These are phyloP conservation scores for Venturia nashicola DNA, from an alignment of 2,329 filamentous ascomycete genomes.

Conservation along the genomic window DNA sequence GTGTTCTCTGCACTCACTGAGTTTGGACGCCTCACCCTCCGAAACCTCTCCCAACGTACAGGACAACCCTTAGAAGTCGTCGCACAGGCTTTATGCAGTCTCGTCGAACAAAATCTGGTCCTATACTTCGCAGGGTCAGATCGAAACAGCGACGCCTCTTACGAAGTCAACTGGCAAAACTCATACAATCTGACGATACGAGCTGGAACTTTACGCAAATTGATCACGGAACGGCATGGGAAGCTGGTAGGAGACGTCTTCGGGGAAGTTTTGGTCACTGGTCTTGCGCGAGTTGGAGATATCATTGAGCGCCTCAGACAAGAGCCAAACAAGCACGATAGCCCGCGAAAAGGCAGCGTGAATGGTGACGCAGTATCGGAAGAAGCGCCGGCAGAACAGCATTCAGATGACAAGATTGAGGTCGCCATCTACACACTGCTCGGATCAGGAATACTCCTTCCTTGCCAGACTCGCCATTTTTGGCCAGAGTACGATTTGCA, in stretches of 20 bases:
- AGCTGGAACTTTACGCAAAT: slow-evolving; percentile 66
- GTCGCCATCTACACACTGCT: slow-evolving; percentile 38
- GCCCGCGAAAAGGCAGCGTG: slow-evolving; percentile 14
- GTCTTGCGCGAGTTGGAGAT: slow-evolving; percentile 62
- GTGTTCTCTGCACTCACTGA: slow-evolving; percentile 70
- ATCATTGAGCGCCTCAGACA: slow-evolving; percentile 39
- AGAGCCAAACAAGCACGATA: slow-evolving; percentile 12
- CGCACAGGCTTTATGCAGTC: slow-evolving; percentile 47
- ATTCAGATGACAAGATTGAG: slow-evolving; percentile 14
- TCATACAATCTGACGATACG: slow-evolving; percentile 69
- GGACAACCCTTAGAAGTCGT: slow-evolving; percentile 63
- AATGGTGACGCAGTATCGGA: slow-evolving; percentile 12
- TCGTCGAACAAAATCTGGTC: slow-evolving; percentile 80
- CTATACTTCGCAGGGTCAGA: slow-evolving; percentile 53
- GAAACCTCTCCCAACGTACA: slow-evolving; percentile 58
- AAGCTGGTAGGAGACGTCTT: slow-evolving; percentile 61
- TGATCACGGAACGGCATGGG: slow-evolving; percentile 64
- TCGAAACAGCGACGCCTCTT: slow-evolving; percentile 54
- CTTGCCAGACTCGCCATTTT: slow-evolving; percentile 38
- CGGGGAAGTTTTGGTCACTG: slow-evolving; percentile 61
- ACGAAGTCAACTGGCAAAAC: slow-evolving; percentile 69
- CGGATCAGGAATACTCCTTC: slow-evolving; percentile 54
- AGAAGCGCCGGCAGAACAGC: slow-evolving; percentile 16
- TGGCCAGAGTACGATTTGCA: slow-evolving; percentile 44
- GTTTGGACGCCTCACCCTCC: slow-evolving; percentile 63